Evolutionary conservation across 208 protist species (phyloP).

Genomic region (Trypanosoma rangeli): DNA sequence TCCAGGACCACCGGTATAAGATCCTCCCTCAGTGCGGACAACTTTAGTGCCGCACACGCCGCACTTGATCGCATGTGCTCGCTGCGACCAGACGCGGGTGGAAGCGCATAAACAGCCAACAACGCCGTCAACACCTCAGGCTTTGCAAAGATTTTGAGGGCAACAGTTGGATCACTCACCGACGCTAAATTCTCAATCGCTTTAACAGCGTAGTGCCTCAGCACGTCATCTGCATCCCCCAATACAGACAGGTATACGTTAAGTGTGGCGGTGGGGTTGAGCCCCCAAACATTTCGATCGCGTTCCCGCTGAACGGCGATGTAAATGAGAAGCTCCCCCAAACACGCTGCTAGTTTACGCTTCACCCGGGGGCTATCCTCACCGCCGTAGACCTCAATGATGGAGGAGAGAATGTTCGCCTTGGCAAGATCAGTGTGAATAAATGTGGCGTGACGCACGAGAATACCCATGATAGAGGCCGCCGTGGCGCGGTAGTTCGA

Average conservation of each 20-base stretch:
- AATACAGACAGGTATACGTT: conserved; percentile 57
- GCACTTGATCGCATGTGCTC: conserved; percentile 86
- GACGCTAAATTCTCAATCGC: conserved; percentile 91
- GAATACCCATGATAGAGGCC: conserved; percentile 79
- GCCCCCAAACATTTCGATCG: conserved; percentile 61
- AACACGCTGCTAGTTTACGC: conserved; percentile 75
- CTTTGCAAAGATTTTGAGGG: conserved; percentile 53
- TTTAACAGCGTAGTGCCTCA: conserved; percentile 88
- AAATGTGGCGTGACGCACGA: conserved; percentile 88
- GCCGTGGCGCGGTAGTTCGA: conserved; percentile 55
- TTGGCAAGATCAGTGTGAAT: conserved; percentile 66
- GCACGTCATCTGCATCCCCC: conserved; percentile 67
- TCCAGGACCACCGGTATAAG: conserved; percentile 61
- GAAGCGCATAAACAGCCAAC: conserved; percentile 59
- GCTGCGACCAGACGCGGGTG: conserved; percentile 39
- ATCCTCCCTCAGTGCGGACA: conserved; percentile 62
- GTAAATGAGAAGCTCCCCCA: conserved; percentile 92
- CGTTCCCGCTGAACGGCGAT: conserved; percentile 71
- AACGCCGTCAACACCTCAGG: conserved; percentile 56
- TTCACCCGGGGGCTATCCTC: conserved; percentile 66
- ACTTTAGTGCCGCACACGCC: conserved; percentile 74
- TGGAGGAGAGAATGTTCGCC: conserved; percentile 57
- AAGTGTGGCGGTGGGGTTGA: conserved; percentile 39
- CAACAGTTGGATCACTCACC: conserved; percentile 48
- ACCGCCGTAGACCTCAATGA: conserved; percentile 48